Evolutionary conservation across 306 rosid genomes (phyloP).

Genomic region (Quercus ilex): DNA sequence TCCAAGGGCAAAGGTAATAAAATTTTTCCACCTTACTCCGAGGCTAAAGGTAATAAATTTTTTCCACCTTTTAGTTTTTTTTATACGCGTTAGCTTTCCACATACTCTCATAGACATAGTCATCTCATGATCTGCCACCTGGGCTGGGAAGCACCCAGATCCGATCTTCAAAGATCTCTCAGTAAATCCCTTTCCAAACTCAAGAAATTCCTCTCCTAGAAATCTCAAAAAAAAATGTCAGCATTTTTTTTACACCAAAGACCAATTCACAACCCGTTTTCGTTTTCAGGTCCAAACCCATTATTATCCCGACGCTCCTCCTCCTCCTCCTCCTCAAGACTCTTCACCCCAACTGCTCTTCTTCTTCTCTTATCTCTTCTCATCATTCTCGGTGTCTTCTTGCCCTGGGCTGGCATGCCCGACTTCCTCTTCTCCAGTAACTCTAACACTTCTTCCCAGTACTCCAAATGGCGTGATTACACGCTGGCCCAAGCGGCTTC

Average conservation of each 20-base stretch:
- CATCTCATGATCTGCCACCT: too few species aligned
- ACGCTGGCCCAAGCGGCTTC: conserved; percentile 72
- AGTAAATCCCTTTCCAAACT: too few species aligned
- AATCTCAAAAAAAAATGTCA: neutral
- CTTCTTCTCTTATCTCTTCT: conserved; percentile 50
- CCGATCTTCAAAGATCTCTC: too few species aligned
- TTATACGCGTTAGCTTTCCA: too few species aligned
- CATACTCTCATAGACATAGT: too few species aligned
- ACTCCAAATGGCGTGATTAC: conserved; percentile 65
- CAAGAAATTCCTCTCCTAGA: too few species aligned
- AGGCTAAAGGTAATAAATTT: too few species aligned
- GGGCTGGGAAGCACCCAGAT: too few species aligned
- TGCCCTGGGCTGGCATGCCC: conserved; percentile 61
- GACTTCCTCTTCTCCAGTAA: conserved; percentile 41
- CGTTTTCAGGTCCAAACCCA: conserved; percentile 24
- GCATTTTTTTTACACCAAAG: conserved; percentile 88
- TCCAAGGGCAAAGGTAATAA: too few species aligned
- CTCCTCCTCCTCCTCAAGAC: conserved; percentile 43
- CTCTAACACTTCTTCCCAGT: conserved; percentile 19
- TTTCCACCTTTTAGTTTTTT: too few species aligned
- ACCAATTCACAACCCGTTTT: conserved; percentile 44
- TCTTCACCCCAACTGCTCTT: conserved; percentile 51
- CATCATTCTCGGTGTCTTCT: conserved; percentile 59
- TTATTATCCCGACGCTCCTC: conserved; percentile 49
- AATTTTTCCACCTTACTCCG: too few species aligned